Conservation (phyloP, 257 asterid species). For the Solanum arcanum region DNA sequence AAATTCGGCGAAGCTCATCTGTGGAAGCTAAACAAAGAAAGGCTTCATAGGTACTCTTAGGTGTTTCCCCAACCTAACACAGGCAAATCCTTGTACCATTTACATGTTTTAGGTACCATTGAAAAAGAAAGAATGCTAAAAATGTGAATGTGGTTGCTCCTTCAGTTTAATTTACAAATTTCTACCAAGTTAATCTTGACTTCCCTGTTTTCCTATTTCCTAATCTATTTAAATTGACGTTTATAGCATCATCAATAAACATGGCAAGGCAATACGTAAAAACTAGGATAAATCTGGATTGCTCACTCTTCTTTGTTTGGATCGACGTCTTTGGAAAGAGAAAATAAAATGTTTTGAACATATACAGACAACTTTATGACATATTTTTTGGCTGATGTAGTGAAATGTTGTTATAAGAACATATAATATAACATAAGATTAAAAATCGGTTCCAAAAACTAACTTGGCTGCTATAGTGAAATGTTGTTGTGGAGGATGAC, state of each 20-base stretch:
- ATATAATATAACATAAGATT: not conserved
- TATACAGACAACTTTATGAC: not conserved
- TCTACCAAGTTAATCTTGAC: not conserved
- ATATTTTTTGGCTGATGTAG: not conserved
- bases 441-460: not conserved
- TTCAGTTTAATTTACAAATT: not conserved
- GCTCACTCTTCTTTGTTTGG: not conserved
- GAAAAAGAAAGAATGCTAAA: not conserved
- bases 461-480: not conserved
- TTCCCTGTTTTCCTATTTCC: not conserved
- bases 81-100: not conserved
- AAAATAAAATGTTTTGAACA: not conserved
- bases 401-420: not conserved
- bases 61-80: not conserved
- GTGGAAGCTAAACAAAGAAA: not conserved
- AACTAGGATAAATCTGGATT: not conserved
- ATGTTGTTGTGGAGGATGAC: not conserved
- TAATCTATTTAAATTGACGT: not conserved
- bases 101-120: not conserved
- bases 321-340: not conserved
- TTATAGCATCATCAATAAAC: not conserved
- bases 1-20: not conserved
- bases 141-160: not conserved
- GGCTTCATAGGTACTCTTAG: not conserved
- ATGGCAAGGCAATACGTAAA: not conserved